Conservation (phyloP, 1,284 basidiomycete genomes). For the Trametes hirsuta region DNA sequence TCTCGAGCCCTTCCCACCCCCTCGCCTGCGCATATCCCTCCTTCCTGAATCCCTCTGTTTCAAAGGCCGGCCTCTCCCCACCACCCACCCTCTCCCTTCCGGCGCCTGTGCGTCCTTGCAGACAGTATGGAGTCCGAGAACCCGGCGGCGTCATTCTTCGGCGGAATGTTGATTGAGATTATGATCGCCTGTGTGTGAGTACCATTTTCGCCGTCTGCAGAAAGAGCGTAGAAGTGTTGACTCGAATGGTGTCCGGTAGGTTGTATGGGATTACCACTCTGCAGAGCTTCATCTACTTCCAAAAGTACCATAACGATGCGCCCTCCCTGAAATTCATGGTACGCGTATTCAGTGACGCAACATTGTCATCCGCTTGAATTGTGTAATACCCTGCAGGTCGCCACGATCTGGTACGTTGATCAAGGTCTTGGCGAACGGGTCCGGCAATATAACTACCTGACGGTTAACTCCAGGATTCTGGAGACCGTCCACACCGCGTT, state of each 20-base stretch:
- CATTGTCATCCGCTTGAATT: background rate
- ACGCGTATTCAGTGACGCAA: background rate
- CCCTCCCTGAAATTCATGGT: slow-evolving; percentile 18
- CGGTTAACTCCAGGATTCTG: slow-evolving; percentile 10
- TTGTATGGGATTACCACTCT: slow-evolving; percentile 25
- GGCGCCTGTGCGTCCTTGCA: slow-evolving; percentile 1
- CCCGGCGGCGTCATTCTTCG: slow-evolving; percentile 15
- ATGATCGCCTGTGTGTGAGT: slow-evolving; percentile 42
- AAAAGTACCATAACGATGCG: slow-evolving; percentile 23
- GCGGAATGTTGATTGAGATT: slow-evolving; percentile 25
- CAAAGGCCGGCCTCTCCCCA: background rate
- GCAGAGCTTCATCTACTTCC: slow-evolving; percentile 27
- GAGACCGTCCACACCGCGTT: slow-evolving; percentile 25
- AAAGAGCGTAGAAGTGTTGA: background rate
- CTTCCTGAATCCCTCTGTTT: background rate
- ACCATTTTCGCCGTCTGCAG: background rate
- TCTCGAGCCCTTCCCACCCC: slow-evolving; percentile 5
- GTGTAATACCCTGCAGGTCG: slow-evolving; percentile 10
- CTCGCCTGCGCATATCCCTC: background rate
- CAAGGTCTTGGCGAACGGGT: background rate
- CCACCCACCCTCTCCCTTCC: background rate
- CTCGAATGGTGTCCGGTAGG: background rate
- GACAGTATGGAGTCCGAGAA: slow-evolving; percentile 7
- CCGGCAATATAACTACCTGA: background rate
- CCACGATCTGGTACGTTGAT: slow-evolving; percentile 17